phyloP scores from a whole-genome alignment of 2,329 filamentous ascomycete species.

The Aureobasidium subglaciale region DNA sequence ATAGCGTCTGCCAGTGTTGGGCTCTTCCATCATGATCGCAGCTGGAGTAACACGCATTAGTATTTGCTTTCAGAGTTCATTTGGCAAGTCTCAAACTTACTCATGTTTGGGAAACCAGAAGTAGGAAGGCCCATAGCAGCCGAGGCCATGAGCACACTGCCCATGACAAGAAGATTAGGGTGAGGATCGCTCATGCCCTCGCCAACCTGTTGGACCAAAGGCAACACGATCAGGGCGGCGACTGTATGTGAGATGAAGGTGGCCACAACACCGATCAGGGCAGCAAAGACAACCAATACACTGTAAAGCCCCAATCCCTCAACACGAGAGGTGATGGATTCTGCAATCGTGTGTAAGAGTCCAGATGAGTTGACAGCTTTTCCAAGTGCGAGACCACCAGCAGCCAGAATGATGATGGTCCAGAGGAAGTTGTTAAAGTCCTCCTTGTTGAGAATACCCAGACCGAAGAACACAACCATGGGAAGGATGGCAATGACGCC shows the following conservation, averaged over 20 bases:
- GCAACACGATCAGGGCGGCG: conserved; percentile 87
- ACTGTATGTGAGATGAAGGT: conserved; percentile 98
- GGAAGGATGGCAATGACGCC: conserved; percentile 96
- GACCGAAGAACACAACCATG: conserved; percentile 91
- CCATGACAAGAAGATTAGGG: conserved; percentile 93
- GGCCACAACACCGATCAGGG: conserved; percentile 80
- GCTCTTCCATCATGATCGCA: conserved; percentile 98
- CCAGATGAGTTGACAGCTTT: conserved; percentile 93
- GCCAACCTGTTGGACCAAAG: conserved; percentile 81
- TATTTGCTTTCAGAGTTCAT: neutral
- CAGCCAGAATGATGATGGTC: conserved; percentile 98
- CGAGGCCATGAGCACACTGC: conserved; percentile 88
- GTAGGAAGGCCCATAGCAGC: conserved; percentile 97
- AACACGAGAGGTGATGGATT: conserved; percentile 65
- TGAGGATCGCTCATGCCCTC: conserved; percentile 79
- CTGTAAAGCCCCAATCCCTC: conserved; percentile 76
- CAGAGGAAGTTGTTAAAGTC: conserved; percentile 99
- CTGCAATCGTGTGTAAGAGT: conserved; percentile 79
- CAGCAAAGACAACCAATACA: conserved; percentile 77
- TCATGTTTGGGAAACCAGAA: conserved; percentile 98
- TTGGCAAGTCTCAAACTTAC: conserved; percentile 52
- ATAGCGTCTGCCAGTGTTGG: conserved; percentile 82
- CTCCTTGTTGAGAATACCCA: conserved; percentile 92
- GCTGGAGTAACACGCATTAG: conserved; percentile 46
- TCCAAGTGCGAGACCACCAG: conserved; percentile 83